These are phyloP conservation scores for Cryphonectria parasitica DNA, from an alignment of 2,329 filamentous ascomycete genomes.

Conservation along the genomic window DNA sequence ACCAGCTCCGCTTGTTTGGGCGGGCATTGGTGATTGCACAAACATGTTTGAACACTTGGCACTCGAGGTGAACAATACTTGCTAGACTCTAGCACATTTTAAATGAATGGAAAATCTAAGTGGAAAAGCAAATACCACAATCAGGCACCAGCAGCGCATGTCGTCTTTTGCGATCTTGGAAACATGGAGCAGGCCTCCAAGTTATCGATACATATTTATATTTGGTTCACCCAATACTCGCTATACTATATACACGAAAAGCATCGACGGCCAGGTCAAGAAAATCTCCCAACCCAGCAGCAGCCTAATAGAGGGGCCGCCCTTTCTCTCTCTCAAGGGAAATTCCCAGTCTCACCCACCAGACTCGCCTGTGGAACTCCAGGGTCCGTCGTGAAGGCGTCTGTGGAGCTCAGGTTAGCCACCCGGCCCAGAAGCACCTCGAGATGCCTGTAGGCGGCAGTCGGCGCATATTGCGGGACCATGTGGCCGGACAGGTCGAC, in stretches of 20 bases:
- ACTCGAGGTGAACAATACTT: no score
- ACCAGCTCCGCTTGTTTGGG: neutral
- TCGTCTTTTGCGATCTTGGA: neutral
- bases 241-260: conserved; percentile 1
- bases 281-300: neutral
- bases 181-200: neutral
- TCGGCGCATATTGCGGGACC: conserved; percentile 69
- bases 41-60: no score
- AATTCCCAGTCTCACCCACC: conserved; percentile 16
- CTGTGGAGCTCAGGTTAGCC: conserved; percentile 51
- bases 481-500: conserved; percentile 70
- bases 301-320: neutral
- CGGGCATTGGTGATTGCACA: neutral
- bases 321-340: neutral
- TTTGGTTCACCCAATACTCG: neutral
- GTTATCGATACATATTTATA: neutral
- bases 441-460: conserved; percentile 70
- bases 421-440: conserved; percentile 78
- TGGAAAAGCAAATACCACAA: no score
- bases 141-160: no score
- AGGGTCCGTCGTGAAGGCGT: conserved; percentile 42
- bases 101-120: no score
- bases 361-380: conserved; percentile 33
- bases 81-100: no score
- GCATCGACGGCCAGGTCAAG: neutral